Percentiles rank a stretch among this genome's conserved stretches.
Conservation (phyloP, 2,329 filamentous ascomycete genomes). For the Arachnomyces sp. region DNA sequence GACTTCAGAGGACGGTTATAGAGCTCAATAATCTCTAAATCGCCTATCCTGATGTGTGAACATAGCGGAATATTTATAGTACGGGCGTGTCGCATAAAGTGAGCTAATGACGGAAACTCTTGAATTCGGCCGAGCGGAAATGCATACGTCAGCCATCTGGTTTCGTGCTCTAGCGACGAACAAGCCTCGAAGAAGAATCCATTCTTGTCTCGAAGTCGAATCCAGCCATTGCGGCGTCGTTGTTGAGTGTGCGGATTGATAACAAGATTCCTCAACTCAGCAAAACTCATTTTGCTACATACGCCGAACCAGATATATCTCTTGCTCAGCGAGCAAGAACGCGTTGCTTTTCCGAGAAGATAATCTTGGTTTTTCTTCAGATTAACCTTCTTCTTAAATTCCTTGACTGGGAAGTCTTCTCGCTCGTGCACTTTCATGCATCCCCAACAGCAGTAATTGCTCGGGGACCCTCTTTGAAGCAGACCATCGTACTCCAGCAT, state of each 20-base stretch:
- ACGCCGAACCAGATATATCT: slow-evolving; percentile 5
- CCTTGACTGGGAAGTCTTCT: slow-evolving; percentile 4
- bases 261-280: neutral
- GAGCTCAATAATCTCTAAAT: neutral
- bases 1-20: neutral
- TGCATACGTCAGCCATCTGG: neutral
- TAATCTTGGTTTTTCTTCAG: neutral
- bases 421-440: slow-evolving; percentile 2
- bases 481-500: slow-evolving; percentile 6
- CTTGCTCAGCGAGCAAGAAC: slow-evolving; percentile 1
- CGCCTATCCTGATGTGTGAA: neutral
- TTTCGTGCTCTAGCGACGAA: neutral
- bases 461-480: slow-evolving; percentile 1
- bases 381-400: slow-evolving; percentile 4
- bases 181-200: neutral
- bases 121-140: neutral
- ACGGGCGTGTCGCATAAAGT: neutral
- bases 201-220: neutral
- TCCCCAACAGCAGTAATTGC: slow-evolving; percentile 5
- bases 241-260: neutral
- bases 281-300: slow-evolving; percentile 1
- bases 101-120: neutral
- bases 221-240: neutral
- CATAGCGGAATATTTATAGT: slow-evolving; percentile 2
- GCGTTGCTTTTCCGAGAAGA: neutral